Percentiles rank a stretch among this genome's conserved stretches.
Evolutionary conservation across 768 basidiomycete genomes (phyloP).

Genomic region (Pleurotus giganteus): DNA sequence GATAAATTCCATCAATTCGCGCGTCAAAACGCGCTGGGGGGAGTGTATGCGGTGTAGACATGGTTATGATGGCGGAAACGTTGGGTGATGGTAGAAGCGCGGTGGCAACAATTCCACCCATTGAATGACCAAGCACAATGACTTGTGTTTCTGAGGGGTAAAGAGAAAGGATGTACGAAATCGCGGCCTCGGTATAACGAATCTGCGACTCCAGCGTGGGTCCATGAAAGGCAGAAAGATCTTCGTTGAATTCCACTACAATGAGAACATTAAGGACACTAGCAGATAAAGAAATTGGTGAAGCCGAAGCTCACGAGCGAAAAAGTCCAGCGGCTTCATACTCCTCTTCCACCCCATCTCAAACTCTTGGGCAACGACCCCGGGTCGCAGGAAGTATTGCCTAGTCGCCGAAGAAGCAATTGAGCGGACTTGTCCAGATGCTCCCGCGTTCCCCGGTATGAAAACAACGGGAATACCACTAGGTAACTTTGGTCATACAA

Average conservation of each 20-base stretch:
- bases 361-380: slow-evolving; percentile 53
- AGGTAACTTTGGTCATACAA: neutral
- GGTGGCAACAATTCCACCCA: slow-evolving; percentile 93
- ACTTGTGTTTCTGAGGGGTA: slow-evolving; percentile 67
- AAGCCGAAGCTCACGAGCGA: slow-evolving; percentile 56
- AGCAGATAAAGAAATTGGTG: neutral
- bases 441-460: slow-evolving; percentile 97
- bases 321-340: slow-evolving; percentile 75
- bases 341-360: slow-evolving; percentile 25
- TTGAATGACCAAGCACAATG: slow-evolving; percentile 89
- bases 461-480: slow-evolving; percentile 87
- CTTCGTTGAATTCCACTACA: slow-evolving; percentile 94
- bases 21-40: slow-evolving; percentile 88
- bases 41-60: slow-evolving; percentile 89
- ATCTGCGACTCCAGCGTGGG: slow-evolving; percentile 84
- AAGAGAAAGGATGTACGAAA: slow-evolving; percentile 74
- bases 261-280: neutral
- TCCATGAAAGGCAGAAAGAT: slow-evolving; percentile 93
- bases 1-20: slow-evolving; percentile 75
- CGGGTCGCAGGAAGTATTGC: slow-evolving; percentile 71
- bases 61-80: slow-evolving; percentile 85
- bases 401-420: slow-evolving; percentile 89
- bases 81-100: slow-evolving; percentile 66
- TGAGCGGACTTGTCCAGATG: slow-evolving; percentile 89
- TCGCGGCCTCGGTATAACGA: slow-evolving; percentile 65